Base-by-base conservation (phyloP, 352 stramenopile genomes). In the Phytophthora ramorum region DNA sequence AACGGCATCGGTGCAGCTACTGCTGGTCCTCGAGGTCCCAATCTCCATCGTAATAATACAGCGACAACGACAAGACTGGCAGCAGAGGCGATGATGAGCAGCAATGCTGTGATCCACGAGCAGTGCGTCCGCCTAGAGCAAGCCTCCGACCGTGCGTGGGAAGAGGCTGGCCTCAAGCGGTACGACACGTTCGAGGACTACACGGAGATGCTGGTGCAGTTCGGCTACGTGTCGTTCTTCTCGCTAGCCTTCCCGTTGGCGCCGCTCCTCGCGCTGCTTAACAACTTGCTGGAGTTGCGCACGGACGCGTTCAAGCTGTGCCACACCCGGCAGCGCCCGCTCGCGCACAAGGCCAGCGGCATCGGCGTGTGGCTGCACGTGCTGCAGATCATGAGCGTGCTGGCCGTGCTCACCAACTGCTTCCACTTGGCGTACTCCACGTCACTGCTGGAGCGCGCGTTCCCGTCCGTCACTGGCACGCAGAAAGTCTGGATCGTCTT, bases 101-200 rank as follows among this genome's bases (percentile, higher is more conserved):
- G 53, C 65, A 90, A 90, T 49, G 85, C 80, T 2, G 65, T 90
- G 32, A 90, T 90, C 50, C 81, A 93, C 44, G 76, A 89, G 57
- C 86, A 95, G 68, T 95, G 86, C 52, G 79, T 93, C 14, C 79
- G 87, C 19, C 68, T 95, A 12, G 87, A 93, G 58, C 87, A 95
- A 63, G 85, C 87, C 22, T 93, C 85, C 4, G 85, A 93, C 67
- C 69, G 70, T 8, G 81, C 87, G n/a, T 95, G 87, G 96, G 87
- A 98, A 63, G 95, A 98, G 58, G 85, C 95, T 48, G 85, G 95
- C 58, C 78, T 98, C 14, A 87, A 91, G 64, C 66, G 78, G 38
- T 97, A 99, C 75, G 92, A 98, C 60, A 98, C 90, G 67, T 99
- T 99, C 69, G 90, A 97, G 26, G 95, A 98, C 66, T 98, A 98